phyloP scores from a whole-genome alignment of 352 stramenopile genomes.

The Phytopythium chamaehyphon region DNA sequence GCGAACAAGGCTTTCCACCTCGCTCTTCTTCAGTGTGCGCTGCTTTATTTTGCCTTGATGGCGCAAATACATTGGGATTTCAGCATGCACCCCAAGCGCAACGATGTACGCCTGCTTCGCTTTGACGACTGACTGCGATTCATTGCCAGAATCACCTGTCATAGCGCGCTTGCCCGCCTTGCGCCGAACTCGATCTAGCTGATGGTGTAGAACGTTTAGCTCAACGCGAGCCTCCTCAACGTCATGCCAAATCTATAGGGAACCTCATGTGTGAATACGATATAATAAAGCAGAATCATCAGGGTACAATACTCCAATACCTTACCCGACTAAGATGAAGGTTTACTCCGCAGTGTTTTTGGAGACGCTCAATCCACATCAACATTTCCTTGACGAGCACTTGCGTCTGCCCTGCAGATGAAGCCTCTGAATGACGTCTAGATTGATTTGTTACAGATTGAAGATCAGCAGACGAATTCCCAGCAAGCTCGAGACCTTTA shows the following conservation, averaged over 20 bases:
- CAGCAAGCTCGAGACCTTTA: background rate
- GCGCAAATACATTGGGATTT: slow-evolving; percentile 63
- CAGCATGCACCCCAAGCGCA: slow-evolving; percentile 48
- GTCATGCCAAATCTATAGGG: slow-evolving; percentile 68
- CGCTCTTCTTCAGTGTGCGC: slow-evolving; percentile 55
- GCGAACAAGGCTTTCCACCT: slow-evolving; percentile 61
- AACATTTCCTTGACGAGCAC: slow-evolving; percentile 67
- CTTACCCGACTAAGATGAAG: slow-evolving; percentile 66
- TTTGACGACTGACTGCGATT: slow-evolving; percentile 22
- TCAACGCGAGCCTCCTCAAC: slow-evolving; percentile 74
- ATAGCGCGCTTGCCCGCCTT: slow-evolving; percentile 19
- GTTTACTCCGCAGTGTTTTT: slow-evolving; percentile 78
- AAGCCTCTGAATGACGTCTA: background rate
- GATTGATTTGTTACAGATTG: background rate
- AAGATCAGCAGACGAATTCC: background rate
- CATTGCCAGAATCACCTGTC: slow-evolving; percentile 6
- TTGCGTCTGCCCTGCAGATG: slow-evolving; percentile 20
- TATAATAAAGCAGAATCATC: background rate
- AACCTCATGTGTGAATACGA: background rate
- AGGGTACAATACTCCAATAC: too few relatives aligned
- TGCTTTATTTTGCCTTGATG: slow-evolving; percentile 70
- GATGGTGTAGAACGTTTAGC: slow-evolving; percentile 65
- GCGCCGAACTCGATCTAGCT: slow-evolving; percentile 42
- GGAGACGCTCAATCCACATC: slow-evolving; percentile 74
- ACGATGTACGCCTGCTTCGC: slow-evolving; percentile 61